Percentiles rank a stretch among this genome's conserved stretches.
phyloP scores from a whole-genome alignment of 441 rosid genomes.

The Pelargonium australe region DNA sequence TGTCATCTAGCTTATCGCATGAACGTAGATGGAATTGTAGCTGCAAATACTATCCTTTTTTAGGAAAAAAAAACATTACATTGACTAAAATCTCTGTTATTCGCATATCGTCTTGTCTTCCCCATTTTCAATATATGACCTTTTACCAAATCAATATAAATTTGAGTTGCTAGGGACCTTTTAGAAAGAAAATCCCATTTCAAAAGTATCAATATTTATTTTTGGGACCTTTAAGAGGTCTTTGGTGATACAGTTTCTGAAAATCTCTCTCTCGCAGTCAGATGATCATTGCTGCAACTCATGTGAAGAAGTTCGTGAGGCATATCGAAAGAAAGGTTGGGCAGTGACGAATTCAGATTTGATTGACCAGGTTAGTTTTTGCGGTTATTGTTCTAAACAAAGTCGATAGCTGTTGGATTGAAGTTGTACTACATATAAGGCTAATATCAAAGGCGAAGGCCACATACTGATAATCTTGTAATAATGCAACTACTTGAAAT shows the following conservation, averaged over 20 bases:
- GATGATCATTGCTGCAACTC: constrained; percentile 85
- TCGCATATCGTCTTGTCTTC: background rate
- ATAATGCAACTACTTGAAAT: background rate
- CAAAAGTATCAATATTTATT: background rate
- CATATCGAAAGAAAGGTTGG: constrained; percentile 96
- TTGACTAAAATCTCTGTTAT: background rate
- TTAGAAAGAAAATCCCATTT: background rate
- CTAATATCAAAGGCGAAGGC: background rate
- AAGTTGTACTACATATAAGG: background rate
- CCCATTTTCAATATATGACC: background rate
- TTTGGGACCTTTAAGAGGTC: background rate
- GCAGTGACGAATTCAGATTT: constrained; percentile 69
- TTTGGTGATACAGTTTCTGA: background rate
- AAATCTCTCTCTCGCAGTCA: constrained; percentile 31
- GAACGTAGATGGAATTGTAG: background rate
- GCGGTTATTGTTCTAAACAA: background rate
- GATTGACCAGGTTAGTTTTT: constrained; percentile 66
- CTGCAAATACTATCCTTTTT: background rate
- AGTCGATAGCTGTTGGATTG: background rate
- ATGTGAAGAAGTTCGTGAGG: constrained; percentile 96
- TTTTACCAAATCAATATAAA: background rate
- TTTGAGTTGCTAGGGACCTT: background rate
- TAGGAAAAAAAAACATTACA: background rate
- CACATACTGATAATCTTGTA: background rate
- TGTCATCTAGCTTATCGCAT: background rate